Conservation (phyloP, 2,329 filamentous ascomycete species). For the Fusarium sp. region DNA sequence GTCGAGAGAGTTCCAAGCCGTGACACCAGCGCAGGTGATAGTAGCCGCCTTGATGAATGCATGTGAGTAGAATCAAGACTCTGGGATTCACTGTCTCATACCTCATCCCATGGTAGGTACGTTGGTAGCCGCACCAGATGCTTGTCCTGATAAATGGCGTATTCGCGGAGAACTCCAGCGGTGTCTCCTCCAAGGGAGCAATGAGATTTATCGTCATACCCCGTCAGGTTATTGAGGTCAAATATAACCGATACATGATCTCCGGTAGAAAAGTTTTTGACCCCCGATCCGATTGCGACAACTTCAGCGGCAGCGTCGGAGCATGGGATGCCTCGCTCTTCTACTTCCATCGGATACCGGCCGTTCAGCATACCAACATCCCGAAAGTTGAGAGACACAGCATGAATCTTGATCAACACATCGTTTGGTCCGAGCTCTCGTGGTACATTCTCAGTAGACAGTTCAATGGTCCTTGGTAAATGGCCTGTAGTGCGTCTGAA, state of each 20-base stretch:
- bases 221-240: rapidly evolving
- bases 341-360: background rate
- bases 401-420: background rate
- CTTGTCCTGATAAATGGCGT: background rate
- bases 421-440: background rate
- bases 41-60: background rate
- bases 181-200: background rate
- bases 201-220: rapidly evolving
- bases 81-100: rapidly evolving
- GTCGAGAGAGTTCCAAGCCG: background rate
- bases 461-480: background rate
- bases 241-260: background rate
- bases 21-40: background rate
- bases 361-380: background rate
- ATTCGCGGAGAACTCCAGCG: background rate
- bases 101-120: background rate
- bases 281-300: background rate
- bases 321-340: background rate
- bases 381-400: background rate
- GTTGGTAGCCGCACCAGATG: background rate
- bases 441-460: rapidly evolving
- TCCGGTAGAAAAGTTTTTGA: background rate
- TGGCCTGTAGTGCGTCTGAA: background rate
- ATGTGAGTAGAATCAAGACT: background rate
- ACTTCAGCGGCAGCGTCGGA: background rate